These are phyloP conservation scores for Lepiota brunneoincarnata DNA, from an alignment of 768 basidiomycete genomes.

Conservation along the genomic window DNA sequence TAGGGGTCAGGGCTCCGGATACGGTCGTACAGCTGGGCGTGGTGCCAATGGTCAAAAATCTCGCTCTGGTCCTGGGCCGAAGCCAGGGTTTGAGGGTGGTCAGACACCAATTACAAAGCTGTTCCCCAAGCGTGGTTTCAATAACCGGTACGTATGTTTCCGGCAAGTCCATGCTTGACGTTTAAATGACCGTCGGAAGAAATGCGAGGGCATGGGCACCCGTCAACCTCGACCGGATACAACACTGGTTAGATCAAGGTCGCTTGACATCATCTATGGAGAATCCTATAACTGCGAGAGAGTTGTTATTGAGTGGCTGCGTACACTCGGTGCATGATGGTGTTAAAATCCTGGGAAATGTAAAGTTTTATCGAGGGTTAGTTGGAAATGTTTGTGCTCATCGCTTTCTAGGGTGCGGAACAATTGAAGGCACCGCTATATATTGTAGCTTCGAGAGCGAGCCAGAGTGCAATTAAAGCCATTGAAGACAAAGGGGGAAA, in stretches of 20 bases:
- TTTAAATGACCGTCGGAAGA: constrained; percentile 34
- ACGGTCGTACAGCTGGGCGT: constrained; percentile 89
- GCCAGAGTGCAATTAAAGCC: constrained; percentile 80
- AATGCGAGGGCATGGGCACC: constrained; percentile 76
- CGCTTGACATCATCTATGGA: constrained; percentile 75
- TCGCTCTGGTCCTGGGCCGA: constrained; percentile 82
- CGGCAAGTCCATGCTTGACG: not conserved
- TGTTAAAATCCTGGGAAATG: constrained; percentile 86
- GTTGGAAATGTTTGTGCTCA: constrained; percentile 17
- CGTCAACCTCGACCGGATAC: constrained; percentile 84
- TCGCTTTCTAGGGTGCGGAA: constrained; percentile 52
- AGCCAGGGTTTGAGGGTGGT: constrained; percentile 90
- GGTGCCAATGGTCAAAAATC: constrained; percentile 97
- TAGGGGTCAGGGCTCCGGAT: constrained; percentile 87
- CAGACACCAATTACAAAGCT: constrained; percentile 90
- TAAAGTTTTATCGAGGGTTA: constrained; percentile 31
- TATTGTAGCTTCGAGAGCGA: constrained; percentile 81
- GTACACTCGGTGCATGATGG: constrained; percentile 89
- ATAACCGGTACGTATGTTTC: constrained; percentile 71
- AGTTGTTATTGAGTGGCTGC: constrained; percentile 82
- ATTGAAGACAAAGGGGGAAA: constrained; percentile 81
- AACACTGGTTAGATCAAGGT: constrained; percentile 87
- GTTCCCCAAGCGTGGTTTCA: constrained; percentile 93
- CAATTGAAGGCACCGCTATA: constrained; percentile 71
- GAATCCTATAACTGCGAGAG: constrained; percentile 83